A percentile compares a stretch with the other conserved stretches of the same genome.
Conservation (phyloP, 768 basidiomycete species). For the Leucocoprinus leucothites region DNA sequence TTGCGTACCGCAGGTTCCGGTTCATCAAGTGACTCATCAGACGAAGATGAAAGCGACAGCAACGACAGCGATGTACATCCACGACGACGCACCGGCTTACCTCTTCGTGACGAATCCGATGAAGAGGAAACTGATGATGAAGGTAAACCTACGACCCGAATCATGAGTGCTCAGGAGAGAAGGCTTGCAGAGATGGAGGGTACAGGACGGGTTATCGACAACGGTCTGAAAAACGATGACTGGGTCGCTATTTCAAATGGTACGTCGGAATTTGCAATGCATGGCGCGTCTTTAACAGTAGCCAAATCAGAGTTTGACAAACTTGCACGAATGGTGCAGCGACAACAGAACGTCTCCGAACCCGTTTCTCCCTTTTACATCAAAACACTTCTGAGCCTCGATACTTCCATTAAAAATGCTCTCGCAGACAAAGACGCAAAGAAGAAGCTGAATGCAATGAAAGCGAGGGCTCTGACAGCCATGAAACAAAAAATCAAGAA, state of each 20-base stretch:
- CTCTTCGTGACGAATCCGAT: slow-evolving; percentile 25
- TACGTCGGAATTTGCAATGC: slow-evolving; percentile 21
- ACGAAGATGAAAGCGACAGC: slow-evolving; percentile 55
- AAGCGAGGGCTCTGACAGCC: slow-evolving; percentile 92
- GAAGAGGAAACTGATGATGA: slow-evolving; percentile 62
- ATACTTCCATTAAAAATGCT: slow-evolving; percentile 68
- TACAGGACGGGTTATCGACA: slow-evolving; percentile 88
- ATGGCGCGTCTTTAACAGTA: slow-evolving; percentile 19
- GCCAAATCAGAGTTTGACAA: slow-evolving; percentile 80
- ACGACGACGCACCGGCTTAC: slow-evolving; percentile 25
- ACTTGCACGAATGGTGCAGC: slow-evolving; percentile 83
- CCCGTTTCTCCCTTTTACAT: slow-evolving; percentile 86
- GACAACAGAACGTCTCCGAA: slow-evolving; percentile 82
- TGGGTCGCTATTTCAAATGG: slow-evolving; percentile 92
- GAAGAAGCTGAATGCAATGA: slow-evolving; percentile 95
- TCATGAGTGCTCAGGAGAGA: slow-evolving; percentile 90
- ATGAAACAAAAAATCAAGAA: slow-evolving; percentile 99
- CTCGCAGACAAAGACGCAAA: slow-evolving; percentile 85
- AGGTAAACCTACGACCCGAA: slow-evolving; percentile 64
- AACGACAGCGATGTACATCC: slow-evolving; percentile 38
- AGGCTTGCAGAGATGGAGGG: slow-evolving; percentile 94
- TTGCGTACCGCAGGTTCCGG: slow-evolving; percentile 62
- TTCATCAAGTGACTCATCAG: slow-evolving; percentile 51
- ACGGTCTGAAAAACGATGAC: slow-evolving; percentile 94
- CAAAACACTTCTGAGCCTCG: slow-evolving; percentile 70